Evolutionary conservation across 148 eudicot genomes (phyloP), one percentile per base, ranked within the genome.

Genomic region (Limonium bicolor): DNA sequence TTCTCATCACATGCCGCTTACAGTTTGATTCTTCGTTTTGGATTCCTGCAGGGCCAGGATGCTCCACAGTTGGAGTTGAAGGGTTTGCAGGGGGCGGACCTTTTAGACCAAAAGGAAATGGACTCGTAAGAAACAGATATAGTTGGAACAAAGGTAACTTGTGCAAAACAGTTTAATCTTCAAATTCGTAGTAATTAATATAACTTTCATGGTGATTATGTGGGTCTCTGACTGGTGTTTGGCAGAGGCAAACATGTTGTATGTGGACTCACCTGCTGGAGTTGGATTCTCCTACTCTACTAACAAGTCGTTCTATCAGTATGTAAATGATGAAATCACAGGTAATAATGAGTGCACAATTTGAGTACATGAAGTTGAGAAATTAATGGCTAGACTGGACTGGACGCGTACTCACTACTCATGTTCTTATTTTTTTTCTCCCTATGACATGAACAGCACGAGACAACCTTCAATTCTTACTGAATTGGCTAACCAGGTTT

Each of bases 401-500:
- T 29, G 16, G 0, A 5, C 16, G 38, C 38, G n/a, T 19, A 39
- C 9, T 39, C 5, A 19, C 6, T 20, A 7, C 21, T 19, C 12
- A 39, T 36, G 20, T 20, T 36, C 6, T 15, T n/a, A n/a, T 36
- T 20, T 7, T 7, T 8, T 8, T 18, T 9, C 12, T 8, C 21
- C 10, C 9, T 19, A 2, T 39, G 13, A 22, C 19, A 39, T 10
- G 10, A 39, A n/a, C n/a, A 39, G 46, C 46, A 22, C 27, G 2
- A 41, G 46, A 41, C 46, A 41, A 22, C 46, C 46, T 41, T 48
- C 69, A 19, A 27, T 82, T 82, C 62, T 26, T 82, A 54, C 69
- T 74, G 9, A 77, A 64, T 22, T 82, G 93, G 93, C 55, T 82
- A 39, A 36, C 38, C 37, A 66, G 32, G 50, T 77, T 65, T 29